These are phyloP conservation scores for Phialophora verrucosa DNA, from an alignment of 2,329 filamentous ascomycete genomes.

Conservation along the genomic window DNA sequence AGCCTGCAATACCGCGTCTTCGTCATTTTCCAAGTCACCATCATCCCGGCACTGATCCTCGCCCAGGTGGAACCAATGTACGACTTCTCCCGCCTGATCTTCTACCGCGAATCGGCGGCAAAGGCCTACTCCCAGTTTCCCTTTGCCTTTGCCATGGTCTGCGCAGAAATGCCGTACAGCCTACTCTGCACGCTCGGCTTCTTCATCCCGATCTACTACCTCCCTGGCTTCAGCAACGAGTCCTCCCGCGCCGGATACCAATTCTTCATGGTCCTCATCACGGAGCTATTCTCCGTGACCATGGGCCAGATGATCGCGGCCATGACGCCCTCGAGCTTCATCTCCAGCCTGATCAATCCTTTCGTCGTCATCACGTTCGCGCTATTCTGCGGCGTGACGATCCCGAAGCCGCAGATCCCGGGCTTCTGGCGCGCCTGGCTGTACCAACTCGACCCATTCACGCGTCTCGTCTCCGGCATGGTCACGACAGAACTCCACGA, in stretches of 20 bases:
- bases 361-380: conserved; percentile 82
- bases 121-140: conserved; percentile 85
- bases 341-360: conserved; percentile 79
- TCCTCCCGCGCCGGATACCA: conserved; percentile 77
- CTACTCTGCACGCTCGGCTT: conserved; percentile 79
- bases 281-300: conserved; percentile 82
- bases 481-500: conserved; percentile 77
- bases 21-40: conserved; percentile 84
- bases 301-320: conserved; percentile 78
- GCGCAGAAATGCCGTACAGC: conserved; percentile 84
- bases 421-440: conserved; percentile 80
- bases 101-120: conserved; percentile 82
- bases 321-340: conserved; percentile 77
- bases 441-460: conserved; percentile 83
- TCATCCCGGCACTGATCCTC: conserved; percentile 81
- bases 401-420: conserved; percentile 78
- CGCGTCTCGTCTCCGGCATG: conserved; percentile 78
- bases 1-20: conserved; percentile 87
- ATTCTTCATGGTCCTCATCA: conserved; percentile 83
- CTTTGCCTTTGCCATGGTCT: conserved; percentile 77
- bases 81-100: conserved; percentile 77
- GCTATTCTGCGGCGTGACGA: conserved; percentile 86
- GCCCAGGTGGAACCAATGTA: conserved; percentile 85
- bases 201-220: conserved; percentile 84
- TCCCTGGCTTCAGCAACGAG: conserved; percentile 72